Percentiles rank a stretch among this genome's conserved stretches.
phyloP scores from a whole-genome alignment of 106 monocot genomes.

The Dactylorhiza incarnata region DNA sequence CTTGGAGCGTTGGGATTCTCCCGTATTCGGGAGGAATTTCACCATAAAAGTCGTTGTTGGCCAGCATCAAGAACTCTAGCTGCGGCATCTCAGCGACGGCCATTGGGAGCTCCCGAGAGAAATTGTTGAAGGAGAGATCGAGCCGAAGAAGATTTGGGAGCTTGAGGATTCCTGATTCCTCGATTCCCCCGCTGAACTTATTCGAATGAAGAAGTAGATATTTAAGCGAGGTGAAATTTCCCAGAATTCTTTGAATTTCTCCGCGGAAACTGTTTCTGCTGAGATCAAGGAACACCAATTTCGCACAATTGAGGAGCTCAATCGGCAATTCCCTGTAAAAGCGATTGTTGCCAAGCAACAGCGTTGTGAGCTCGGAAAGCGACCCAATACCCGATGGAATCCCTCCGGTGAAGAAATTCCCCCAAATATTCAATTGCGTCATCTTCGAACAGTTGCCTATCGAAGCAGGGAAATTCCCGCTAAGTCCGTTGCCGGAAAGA shows the following conservation, averaged over 20 bases:
- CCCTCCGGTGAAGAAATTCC: constrained; percentile 40
- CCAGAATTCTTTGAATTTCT: constrained; percentile 50
- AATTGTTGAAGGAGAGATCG: constrained; percentile 69
- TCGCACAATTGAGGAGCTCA: constrained; percentile 43
- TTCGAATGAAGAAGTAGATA: constrained; percentile 51
- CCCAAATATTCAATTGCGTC: constrained; percentile 33
- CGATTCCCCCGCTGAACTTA: constrained; percentile 43
- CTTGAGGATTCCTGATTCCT: constrained; percentile 47
- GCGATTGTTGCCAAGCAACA: constrained; percentile 55
- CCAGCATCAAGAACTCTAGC: constrained; percentile 49
- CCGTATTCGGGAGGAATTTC: constrained; percentile 50
- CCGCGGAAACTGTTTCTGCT: constrained; percentile 56
- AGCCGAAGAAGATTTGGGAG: constrained; percentile 30
- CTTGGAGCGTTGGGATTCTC: constrained; percentile 34
- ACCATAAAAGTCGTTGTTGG: constrained; percentile 57
- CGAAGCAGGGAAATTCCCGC: constrained; percentile 42
- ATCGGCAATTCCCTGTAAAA: constrained; percentile 46
- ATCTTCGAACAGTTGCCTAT: constrained; percentile 56
- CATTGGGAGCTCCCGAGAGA: constrained; percentile 46
- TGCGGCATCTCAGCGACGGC: constrained; percentile 27
- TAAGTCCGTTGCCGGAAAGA: constrained; percentile 43
- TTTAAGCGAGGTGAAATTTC: constrained; percentile 32
- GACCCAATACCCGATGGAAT: constrained; percentile 52
- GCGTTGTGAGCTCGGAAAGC: constrained; percentile 31
- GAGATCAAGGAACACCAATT: constrained; percentile 57